phyloP scores from a whole-genome alignment of 176 grass and related monocot species.

The Hyparrhenia diplandra region DNA sequence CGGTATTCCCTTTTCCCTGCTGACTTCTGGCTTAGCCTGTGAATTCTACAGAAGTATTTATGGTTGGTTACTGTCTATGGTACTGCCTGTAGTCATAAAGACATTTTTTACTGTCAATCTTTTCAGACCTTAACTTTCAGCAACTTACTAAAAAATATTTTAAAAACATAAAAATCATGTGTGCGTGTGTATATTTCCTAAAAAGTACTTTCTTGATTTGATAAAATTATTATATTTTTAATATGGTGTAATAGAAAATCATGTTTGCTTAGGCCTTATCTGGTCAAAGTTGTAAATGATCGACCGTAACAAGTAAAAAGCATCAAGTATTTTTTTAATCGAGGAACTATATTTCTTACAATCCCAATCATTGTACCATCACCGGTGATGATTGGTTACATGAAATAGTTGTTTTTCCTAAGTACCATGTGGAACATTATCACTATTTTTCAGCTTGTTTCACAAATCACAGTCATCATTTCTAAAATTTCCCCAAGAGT shows the following conservation, averaged over 20 bases:
- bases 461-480: background rate
- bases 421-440: slow-evolving; percentile 3
- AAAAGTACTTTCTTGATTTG: background rate
- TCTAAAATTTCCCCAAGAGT: slow-evolving; percentile 7
- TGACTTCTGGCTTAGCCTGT: background rate
- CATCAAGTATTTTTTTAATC: too few relatives aligned
- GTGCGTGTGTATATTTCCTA: background rate
- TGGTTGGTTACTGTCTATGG: background rate
- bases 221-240: background rate
- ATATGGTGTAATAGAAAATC: background rate
- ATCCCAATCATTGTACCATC: background rate
- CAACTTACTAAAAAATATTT: background rate
- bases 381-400: background rate
- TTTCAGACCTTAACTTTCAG: background rate
- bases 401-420: background rate
- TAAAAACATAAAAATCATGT: background rate
- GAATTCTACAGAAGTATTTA: background rate
- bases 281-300: background rate
- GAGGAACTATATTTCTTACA: background rate
- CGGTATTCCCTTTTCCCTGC: slow-evolving; percentile 46
- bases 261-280: background rate
- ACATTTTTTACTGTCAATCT: background rate
- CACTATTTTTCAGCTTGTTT: slow-evolving; percentile 8
- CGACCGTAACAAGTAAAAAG: background rate
- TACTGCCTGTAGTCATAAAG: background rate